These are phyloP conservation scores for Poteriospumella lacustris DNA, from an alignment of 108 stramenopile species.

Conservation along the genomic window DNA sequence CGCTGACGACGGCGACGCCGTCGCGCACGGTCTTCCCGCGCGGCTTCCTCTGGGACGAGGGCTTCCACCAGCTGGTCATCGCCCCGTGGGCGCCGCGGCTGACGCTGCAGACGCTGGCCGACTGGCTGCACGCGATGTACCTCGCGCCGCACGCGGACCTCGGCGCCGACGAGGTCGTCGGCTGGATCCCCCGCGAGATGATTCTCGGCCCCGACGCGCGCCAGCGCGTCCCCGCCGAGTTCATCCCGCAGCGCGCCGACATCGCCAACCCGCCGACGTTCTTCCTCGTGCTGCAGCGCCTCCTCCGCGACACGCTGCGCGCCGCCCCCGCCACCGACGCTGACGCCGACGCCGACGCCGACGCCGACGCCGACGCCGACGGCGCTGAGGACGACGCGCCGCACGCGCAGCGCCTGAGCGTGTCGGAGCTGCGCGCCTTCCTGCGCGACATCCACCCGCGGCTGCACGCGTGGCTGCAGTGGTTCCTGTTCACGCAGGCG, in stretches of 20 bases:
- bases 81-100: not conserved
- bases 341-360: not conserved
- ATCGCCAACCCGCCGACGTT: constrained; percentile 60
- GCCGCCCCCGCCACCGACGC: not conserved
- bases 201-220: constrained; percentile 47
- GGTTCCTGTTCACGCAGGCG: constrained; percentile 44
- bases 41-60: constrained; percentile 59
- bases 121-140: constrained; percentile 47
- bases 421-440: too few species aligned
- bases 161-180: not conserved
- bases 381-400: not conserved
- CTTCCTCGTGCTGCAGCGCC: constrained; percentile 35
- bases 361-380: not conserved
- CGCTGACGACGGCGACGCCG: constrained; percentile 46
- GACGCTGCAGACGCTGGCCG: constrained; percentile 41
- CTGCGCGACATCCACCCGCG: constrained; percentile 36
- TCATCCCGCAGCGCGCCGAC: constrained; percentile 44
- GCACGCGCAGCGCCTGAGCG: not conserved
- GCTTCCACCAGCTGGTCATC: constrained; percentile 50
- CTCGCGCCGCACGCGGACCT: not conserved
- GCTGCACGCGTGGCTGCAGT: constrained; percentile 45
- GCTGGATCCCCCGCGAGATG: constrained; percentile 32
- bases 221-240: constrained; percentile 41
- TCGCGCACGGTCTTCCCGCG: constrained; percentile 55
- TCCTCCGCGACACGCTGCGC: constrained; percentile 25